Evolutionary conservation across 164 flowering plant species (phyloP).

Genomic region (Chloranthus sessilifolius): DNA sequence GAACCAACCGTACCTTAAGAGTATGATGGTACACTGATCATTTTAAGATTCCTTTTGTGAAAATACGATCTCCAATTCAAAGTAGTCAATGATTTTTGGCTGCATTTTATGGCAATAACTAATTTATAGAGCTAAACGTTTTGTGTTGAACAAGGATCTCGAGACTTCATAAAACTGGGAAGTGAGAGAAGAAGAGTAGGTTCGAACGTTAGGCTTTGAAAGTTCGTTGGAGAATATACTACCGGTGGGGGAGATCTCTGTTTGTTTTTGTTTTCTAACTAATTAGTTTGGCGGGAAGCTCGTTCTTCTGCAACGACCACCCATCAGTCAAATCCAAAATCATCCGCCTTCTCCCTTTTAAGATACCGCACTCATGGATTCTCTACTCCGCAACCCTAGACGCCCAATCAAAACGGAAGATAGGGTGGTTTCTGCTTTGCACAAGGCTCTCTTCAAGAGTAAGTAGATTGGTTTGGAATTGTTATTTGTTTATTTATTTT

Average conservation of each 20-base stretch:
- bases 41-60: too few relatives aligned
- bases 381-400: neutral
- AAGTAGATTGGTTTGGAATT: neutral
- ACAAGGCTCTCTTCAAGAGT: neutral
- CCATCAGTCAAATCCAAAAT: conserved; percentile 33
- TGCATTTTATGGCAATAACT: too few relatives aligned
- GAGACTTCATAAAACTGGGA: too few relatives aligned
- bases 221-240: conserved; percentile 18
- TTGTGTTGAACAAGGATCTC: too few relatives aligned
- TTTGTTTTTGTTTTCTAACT: neutral
- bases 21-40: too few relatives aligned
- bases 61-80: too few relatives aligned
- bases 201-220: conserved; percentile 33
- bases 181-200: conserved; percentile 13
- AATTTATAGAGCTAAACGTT: too few relatives aligned
- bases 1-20: too few relatives aligned
- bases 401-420: neutral
- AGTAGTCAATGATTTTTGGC: too few relatives aligned
- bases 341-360: conserved; percentile 8
- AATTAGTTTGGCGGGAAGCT: conserved; percentile 7
- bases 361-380: conserved; percentile 7
- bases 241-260: neutral
- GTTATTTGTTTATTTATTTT: neutral
- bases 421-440: neutral
- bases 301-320: conserved; percentile 11